Percentiles rank a stretch among this genome's conserved stretches.
phyloP scores from a whole-genome alignment of 331 rosid genomes.

The Erythrophleum ivorense region DNA sequence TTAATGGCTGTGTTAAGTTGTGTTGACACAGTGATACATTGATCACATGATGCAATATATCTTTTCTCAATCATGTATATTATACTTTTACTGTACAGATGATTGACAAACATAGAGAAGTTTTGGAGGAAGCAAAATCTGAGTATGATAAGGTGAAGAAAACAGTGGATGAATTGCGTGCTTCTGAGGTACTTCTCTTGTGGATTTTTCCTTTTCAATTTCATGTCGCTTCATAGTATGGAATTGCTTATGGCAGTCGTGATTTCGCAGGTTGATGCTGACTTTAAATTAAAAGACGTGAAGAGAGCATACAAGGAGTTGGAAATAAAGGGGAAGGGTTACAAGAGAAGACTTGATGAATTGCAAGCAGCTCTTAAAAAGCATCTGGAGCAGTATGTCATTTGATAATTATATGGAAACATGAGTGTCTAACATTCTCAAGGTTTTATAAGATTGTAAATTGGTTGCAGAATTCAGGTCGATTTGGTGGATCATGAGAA shows the following conservation, averaged over 20 bases:
- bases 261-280: slow-evolving; percentile 79
- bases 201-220: slow-evolving; percentile 20
- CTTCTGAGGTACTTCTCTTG: slow-evolving; percentile 71
- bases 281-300: slow-evolving; percentile 83
- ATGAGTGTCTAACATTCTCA: slow-evolving; percentile 22
- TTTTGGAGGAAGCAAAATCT: slow-evolving; percentile 67
- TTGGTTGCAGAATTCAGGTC: slow-evolving; percentile 72
- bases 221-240: slow-evolving; percentile 5
- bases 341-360: slow-evolving; percentile 74
- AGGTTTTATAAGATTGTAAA: slow-evolving; percentile 31
- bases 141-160: slow-evolving; percentile 71
- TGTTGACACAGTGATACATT: background rate
- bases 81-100: slow-evolving; percentile 50
- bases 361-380: slow-evolving; percentile 70
- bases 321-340: slow-evolving; percentile 80
- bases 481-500: slow-evolving; percentile 90
- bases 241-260: slow-evolving; percentile 29
- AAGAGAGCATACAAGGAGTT: slow-evolving; percentile 76
- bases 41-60: slow-evolving; percentile 10
- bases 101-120: slow-evolving; percentile 70
- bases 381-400: slow-evolving; percentile 92
- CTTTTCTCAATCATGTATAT: slow-evolving; percentile 2
- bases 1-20: slow-evolving; percentile 17
- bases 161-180: slow-evolving; percentile 73
- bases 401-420: slow-evolving; percentile 32